These are phyloP conservation scores for Capronia coronata DNA, from an alignment of 2,329 filamentous ascomycete genomes.

Conservation along the genomic window DNA sequence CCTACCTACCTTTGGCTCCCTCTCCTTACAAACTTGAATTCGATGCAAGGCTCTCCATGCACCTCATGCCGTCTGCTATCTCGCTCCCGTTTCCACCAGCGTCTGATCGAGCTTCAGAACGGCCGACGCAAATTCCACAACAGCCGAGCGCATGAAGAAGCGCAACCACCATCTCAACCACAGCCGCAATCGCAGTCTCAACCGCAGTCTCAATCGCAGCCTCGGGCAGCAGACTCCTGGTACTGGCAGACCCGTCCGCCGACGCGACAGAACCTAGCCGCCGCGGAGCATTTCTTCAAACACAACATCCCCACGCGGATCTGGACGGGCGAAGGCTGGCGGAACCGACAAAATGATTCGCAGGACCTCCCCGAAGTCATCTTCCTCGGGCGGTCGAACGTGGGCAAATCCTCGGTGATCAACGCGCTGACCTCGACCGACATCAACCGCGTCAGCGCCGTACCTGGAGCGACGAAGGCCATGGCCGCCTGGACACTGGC, in stretches of 20 bases:
- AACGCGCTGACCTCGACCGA: conserved; percentile 52
- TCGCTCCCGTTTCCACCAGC: conserved; percentile 16
- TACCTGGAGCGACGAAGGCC: conserved; percentile 55
- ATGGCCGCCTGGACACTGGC: conserved; percentile 63
- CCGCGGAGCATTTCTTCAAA: conserved; percentile 42
- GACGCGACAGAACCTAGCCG: conserved; percentile 36
- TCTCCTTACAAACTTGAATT: not conserved
- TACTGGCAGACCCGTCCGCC: conserved; percentile 48
- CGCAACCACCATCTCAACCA: not conserved
- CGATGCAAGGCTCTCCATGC: conserved; percentile 17
- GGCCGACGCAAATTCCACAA: conserved; percentile 14
- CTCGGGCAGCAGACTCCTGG: conserved; percentile 11
- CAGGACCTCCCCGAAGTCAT: conserved; percentile 52
- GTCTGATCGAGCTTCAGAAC: conserved; percentile 17
- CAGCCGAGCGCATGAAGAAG: not conserved
- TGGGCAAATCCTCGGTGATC: conserved; percentile 61
- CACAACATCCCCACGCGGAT: conserved; percentile 49
- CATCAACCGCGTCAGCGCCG: conserved; percentile 31
- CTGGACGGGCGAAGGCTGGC: conserved; percentile 56
- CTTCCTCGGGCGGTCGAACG: conserved; percentile 64
- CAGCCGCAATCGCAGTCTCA: not conserved
- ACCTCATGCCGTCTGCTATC: conserved; percentile 13
- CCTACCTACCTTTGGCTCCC: not conserved
- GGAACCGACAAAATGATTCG: conserved; percentile 41
- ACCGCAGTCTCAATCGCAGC: not conserved